Base-by-base conservation (phyloP, 371 early-diverging fungal genomes). In the Ecytonucleospora hepatopenaei region DNA sequence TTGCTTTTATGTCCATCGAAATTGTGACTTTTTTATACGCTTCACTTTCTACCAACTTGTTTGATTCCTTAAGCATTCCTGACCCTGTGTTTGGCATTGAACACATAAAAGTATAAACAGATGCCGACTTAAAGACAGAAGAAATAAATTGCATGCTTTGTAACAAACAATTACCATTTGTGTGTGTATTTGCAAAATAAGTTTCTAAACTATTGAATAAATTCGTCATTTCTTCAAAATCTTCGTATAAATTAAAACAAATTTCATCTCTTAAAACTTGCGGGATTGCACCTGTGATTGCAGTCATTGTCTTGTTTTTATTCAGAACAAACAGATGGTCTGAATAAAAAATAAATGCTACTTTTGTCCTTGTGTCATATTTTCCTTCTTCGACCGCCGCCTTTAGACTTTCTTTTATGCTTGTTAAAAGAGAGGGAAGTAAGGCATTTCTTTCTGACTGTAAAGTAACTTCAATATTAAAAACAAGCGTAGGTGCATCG, bases 11-110 rank as follows among this genome's bases (percentile, higher is more conserved):
- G 23, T 91, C 87, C 74, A 93, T 90, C 54, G 89, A 88, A 0
- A 88, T 87, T 5, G 94, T 92, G 71, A 91, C 85, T 27, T 84
- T 82, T 81, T 94, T 92, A 84, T 94, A 97, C 8, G 47, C 46
- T 26, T 49, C 65, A 27, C 63, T 67, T 21, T 55, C 48, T 31
- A 54, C 53, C 1, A 71, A 35, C 21, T 24, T 34, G 1, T 56
- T 51, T 17, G 24, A 46, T 3, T 33, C 27, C 0, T 59, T 55
- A 23, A 80, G 55, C 4, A 3, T 32, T 0, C 75, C 71, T 16
- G 32, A 12, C 23, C 71, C 69, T 17, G 61, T 19, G 60, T 76
- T 75, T 21, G 78, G 76, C 31, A 48, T 28, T 24, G 72, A 66
- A 19, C 47, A 28, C 12, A 80, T 4, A 64, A 77, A 77, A 0